A percentile compares a stretch with the other conserved stretches of the same genome.
phyloP scores from a whole-genome alignment of 805 yeast species.

The Hanseniaspora lindneri region DNA sequence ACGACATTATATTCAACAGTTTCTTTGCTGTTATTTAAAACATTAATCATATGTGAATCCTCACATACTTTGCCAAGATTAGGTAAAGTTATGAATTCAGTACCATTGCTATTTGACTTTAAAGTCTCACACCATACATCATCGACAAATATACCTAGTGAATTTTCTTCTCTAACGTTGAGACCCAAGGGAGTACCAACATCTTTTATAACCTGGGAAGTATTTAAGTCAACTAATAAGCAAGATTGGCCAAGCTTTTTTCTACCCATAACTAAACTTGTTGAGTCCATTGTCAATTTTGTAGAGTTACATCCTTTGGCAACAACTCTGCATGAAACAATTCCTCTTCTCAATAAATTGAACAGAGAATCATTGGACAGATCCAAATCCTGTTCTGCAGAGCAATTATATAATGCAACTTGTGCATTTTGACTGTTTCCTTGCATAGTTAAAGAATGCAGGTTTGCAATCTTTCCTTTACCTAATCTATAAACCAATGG shows the following conservation, averaged over 20 bases:
- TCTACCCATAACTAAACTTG: conserved; percentile 13
- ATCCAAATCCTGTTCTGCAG: conserved; percentile 9
- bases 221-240: conserved; percentile 10
- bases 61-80: conserved; percentile 6
- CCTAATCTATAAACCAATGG: conserved; percentile 7
- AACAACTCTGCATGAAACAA: conserved; percentile 8
- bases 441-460: conserved; percentile 15
- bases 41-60: background rate
- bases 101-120: conserved; percentile 14
- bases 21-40: background rate
- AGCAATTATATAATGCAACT: conserved; percentile 9
- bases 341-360: conserved; percentile 14
- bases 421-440: conserved; percentile 6
- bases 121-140: conserved; percentile 20
- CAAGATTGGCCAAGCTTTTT: conserved; percentile 14
- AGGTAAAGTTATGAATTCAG: conserved; percentile 24
- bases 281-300: conserved; percentile 9
- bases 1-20: background rate
- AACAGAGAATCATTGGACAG: conserved; percentile 5
- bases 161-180: conserved; percentile 12
- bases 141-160: conserved; percentile 13
- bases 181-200: conserved; percentile 11
- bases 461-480: conserved; percentile 5
- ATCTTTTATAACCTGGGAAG: conserved; percentile 14
- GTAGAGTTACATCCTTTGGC: conserved; percentile 10